Evolutionary conservation across 768 basidiomycete genomes (phyloP), one percentile per base, ranked within the genome.

Genomic region (Cystofilobasidium capitatum): DNA sequence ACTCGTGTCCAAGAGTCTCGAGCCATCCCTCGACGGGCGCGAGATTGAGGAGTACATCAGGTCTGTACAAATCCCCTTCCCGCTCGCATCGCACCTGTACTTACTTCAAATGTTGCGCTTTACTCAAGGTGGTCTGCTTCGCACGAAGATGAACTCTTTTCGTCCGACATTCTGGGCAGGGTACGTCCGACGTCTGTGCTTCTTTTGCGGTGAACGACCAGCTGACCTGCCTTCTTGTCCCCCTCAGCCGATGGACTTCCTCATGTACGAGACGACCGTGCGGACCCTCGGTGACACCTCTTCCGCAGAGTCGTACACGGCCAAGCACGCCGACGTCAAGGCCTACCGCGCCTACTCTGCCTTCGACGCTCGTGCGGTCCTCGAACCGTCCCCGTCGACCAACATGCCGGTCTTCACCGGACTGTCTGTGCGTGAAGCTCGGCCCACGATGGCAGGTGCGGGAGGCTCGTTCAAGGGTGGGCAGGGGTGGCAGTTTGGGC

Each of bases 21-120:
- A 70, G 14, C 74, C 74, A 1, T 24, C 49, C 17, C 70, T 73
- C n/a, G 60, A 60, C 2, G 13, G 39, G 2, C 69, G 69, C 12
- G 71, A 74, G 59, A 70, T 69, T 3, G 65, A 65, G 14, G 75
- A 76, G 61, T 76, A 76, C 70, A 69, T 65, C 22, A 62, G 72
- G 31, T 75, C 65, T 55, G 60, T 66, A 13, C 29, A 7, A 10
- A 24, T n/a, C 35, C 10, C 26, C 16, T 44, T 14, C 40, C 7
- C 10, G 2, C 20, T 3, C 16, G 7, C 37, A 44, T 31, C 9
- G 0, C 35, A 2, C 13, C 10, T 5, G 9, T 44, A 9, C 49
- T 26, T 35, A 26, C 20, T 20, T 58, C 17, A 20, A 9, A 22
- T 0, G 10, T 58, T 37, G 24, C n/a, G 12, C 12, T 44, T 51